Evolutionary conservation across 2,329 filamentous ascomycete species (phyloP).

Genomic region (Microcera coccophila): DNA sequence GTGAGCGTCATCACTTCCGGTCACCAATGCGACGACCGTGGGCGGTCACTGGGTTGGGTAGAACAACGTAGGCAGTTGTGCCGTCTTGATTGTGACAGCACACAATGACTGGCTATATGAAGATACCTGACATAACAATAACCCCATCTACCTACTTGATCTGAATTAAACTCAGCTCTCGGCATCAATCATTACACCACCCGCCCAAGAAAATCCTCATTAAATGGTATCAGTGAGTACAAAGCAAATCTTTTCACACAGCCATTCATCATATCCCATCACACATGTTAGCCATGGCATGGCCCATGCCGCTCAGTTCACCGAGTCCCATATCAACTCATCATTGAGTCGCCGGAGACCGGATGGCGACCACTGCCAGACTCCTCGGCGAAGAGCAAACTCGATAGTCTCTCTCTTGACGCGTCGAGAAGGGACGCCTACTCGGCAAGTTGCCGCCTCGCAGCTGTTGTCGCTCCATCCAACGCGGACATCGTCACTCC

Average conservation of each 20-base stretch:
- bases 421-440: constrained; percentile 19
- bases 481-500: constrained; percentile 39
- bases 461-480: constrained; percentile 42
- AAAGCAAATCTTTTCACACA: constrained; percentile 29
- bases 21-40: no score
- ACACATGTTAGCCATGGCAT: constrained; percentile 8
- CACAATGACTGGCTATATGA: constrained; percentile 17
- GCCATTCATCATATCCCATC: constrained; percentile 25
- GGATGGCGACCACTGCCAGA: constrained; percentile 33
- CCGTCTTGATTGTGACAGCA: constrained; percentile 12
- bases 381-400: constrained; percentile 29
- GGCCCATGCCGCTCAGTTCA: constrained; percentile 21
- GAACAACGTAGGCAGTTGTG: constrained; percentile 6
- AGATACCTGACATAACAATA: constrained; percentile 25
- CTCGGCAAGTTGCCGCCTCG: constrained; percentile 36
- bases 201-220: constrained; percentile 34
- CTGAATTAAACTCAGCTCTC: constrained; percentile 30
- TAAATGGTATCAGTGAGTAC: constrained; percentile 29
- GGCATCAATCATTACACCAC: constrained; percentile 30
- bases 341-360: constrained; percentile 34
- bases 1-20: no score
- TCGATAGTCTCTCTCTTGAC: constrained; percentile 33
- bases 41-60: no score
- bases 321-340: constrained; percentile 28
- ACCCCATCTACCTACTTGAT: constrained; percentile 25